Percentiles rank a stretch among this genome's conserved stretches.
phyloP scores from a whole-genome alignment of 148 eudicot genomes.

The Rhododendron henanense region DNA sequence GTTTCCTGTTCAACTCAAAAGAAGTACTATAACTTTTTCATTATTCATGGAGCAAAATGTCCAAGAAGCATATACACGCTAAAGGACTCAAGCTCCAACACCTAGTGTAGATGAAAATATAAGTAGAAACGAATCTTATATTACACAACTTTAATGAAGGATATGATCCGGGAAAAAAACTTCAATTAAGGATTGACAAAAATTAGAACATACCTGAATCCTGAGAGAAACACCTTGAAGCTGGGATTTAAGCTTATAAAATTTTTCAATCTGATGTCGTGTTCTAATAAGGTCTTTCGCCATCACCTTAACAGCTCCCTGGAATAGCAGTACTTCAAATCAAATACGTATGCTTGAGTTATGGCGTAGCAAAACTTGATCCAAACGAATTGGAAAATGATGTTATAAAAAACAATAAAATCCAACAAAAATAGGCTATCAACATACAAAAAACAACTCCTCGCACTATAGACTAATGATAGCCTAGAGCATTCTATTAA shows the following conservation, averaged over 20 bases:
- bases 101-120: background rate
- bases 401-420: background rate
- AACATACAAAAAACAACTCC: background rate
- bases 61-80: background rate
- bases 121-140: background rate
- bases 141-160: background rate
- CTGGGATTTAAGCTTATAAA: slow-evolving; percentile 95
- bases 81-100: background rate
- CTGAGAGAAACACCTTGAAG: slow-evolving; percentile 96
- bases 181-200: background rate
- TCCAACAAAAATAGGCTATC: background rate
- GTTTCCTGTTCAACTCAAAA: background rate
- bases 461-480: too few relatives aligned
- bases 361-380: background rate
- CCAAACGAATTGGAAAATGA: background rate
- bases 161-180: background rate
- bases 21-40: background rate
- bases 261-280: slow-evolving; percentile 89
- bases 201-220: slow-evolving; percentile 57
- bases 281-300: slow-evolving; percentile 97
- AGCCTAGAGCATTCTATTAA: background rate
- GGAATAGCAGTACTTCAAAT: slow-evolving; percentile 14
- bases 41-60: background rate
- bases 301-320: slow-evolving; percentile 99
- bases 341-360: background rate